Evolutionary conservation across 345 rosid species (phyloP).

Genomic region (Cardiospermum halicacabum): DNA sequence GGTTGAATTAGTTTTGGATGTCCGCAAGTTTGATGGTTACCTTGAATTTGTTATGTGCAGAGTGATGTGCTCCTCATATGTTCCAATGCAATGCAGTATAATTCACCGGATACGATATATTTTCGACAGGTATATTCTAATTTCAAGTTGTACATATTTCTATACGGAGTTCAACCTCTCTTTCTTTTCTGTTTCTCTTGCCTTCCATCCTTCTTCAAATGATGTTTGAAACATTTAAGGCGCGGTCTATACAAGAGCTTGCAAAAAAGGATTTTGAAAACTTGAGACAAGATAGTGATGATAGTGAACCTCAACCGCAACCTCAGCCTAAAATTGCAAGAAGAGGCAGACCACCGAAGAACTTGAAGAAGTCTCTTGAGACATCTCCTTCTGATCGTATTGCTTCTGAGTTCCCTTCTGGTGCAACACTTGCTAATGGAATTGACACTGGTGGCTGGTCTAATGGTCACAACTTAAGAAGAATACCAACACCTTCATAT

Average conservation of each 20-base stretch:
- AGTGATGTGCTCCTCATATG: slow-evolving; percentile 77
- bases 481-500: slow-evolving; percentile 32
- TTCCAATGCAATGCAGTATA: slow-evolving; percentile 92
- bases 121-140: slow-evolving; percentile 68
- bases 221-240: slow-evolving; percentile 41
- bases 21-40: slow-evolving; percentile 11
- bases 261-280: slow-evolving; percentile 92
- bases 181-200: slow-evolving; percentile 1
- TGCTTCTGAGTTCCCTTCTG: slow-evolving; percentile 63
- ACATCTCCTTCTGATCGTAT: slow-evolving; percentile 47
- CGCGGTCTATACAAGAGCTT: slow-evolving; percentile 79
- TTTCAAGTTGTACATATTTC: slow-evolving; percentile 3
- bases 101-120: slow-evolving; percentile 88
- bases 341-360: slow-evolving; percentile 71
- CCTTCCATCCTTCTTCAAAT: not conserved
- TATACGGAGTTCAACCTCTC: slow-evolving; percentile 5
- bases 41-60: slow-evolving; percentile 40
- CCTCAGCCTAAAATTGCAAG: slow-evolving; percentile 56
- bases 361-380: slow-evolving; percentile 53
- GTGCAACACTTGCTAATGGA: slow-evolving; percentile 56
- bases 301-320: slow-evolving; percentile 63
- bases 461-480: slow-evolving; percentile 66
- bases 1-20: slow-evolving; percentile 13
- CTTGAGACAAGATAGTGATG: slow-evolving; percentile 91
- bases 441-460: slow-evolving; percentile 44